Conservation (phyloP, 345 rosid genomes). For the Euphorbia pulcherrima region DNA sequence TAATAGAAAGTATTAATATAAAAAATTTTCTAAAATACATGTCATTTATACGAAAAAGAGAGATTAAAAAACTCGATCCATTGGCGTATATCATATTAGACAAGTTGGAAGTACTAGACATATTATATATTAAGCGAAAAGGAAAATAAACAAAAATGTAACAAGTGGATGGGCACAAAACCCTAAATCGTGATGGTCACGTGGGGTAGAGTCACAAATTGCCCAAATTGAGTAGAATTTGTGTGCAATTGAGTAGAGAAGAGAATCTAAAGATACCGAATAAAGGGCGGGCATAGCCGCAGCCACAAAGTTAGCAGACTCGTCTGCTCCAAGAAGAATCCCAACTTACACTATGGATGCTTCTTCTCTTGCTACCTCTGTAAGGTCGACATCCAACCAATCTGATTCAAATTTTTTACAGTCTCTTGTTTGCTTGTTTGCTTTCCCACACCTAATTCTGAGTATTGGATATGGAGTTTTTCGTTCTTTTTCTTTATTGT, state of each 20-base stretch:
- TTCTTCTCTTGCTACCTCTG: not conserved
- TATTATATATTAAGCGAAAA: too few relatives aligned
- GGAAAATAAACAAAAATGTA: not conserved
- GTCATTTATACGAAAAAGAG: too few relatives aligned
- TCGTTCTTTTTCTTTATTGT: not conserved
- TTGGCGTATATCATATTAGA: too few relatives aligned
- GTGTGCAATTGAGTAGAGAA: too few relatives aligned
- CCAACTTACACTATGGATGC: not conserved
- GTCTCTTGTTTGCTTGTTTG: not conserved
- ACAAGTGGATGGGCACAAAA: not conserved
- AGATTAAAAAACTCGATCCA: too few relatives aligned
- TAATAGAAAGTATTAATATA: too few relatives aligned
- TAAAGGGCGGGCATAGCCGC: not conserved
- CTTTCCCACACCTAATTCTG: not conserved
- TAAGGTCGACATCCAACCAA: slow-evolving; percentile 1
- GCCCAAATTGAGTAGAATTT: not conserved
- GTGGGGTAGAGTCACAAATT: not conserved
- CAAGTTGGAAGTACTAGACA: too few relatives aligned
- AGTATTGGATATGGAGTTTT: not conserved
- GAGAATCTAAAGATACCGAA: not conserved
- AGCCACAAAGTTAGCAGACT: slow-evolving; percentile 4
- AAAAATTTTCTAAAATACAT: too few relatives aligned
- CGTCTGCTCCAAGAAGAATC: not conserved
- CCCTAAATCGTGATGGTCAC: not conserved
- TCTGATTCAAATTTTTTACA: not conserved